Evolutionary conservation across 2,329 filamentous ascomycete genomes (phyloP), one percentile per base, ranked within the genome.

Genomic region (Raffaelea ambrosiae): DNA sequence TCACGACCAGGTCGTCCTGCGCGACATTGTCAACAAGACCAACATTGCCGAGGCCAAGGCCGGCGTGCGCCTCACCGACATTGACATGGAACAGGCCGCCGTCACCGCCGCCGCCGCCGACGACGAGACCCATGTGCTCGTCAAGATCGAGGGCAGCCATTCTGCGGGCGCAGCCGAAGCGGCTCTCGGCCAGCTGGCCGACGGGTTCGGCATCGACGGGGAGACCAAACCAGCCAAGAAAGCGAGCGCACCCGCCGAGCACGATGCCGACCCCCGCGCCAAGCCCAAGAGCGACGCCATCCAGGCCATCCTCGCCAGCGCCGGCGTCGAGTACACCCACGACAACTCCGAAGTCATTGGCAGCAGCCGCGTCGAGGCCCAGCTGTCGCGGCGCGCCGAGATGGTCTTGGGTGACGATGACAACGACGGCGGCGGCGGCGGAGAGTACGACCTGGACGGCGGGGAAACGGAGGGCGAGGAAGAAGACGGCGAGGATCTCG

Each of bases 11-110:
- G 77, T 94, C 13, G 75, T 96, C 14, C 75, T 97, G 5, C 79
- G 87, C n/a, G 88, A 96, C 48, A 97, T 98, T 56, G 88, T 98
- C 57, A 95, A 97, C 70, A 95, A 96, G 66, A 97, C 93, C 23
- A 98, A 98, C 59, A 83, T 98, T 45, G 93, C 93, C 4, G 93
- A 98, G 67, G 88, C 88, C 39, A 87, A 84, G 60, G 88, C 86
- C 1, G 91, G 89, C 0, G 85, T 97, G 10, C 76, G 79, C 23
- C 80, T 96, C 26, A 74, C 83, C n/a, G 83, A 86, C 47, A 75
- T 95, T 18, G 81, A 94, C 51, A 72, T 87, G 57, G 77, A 84
- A 16, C 71, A 80, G 52, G 76, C 74, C 0, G 26, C 26, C 7
- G 26, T 13, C 7, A 71, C 70, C 5, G 70, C 26, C 7, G 26